phyloP scores from a whole-genome alignment of 306 rosid species.

The Gastrolobium villosum region DNA sequence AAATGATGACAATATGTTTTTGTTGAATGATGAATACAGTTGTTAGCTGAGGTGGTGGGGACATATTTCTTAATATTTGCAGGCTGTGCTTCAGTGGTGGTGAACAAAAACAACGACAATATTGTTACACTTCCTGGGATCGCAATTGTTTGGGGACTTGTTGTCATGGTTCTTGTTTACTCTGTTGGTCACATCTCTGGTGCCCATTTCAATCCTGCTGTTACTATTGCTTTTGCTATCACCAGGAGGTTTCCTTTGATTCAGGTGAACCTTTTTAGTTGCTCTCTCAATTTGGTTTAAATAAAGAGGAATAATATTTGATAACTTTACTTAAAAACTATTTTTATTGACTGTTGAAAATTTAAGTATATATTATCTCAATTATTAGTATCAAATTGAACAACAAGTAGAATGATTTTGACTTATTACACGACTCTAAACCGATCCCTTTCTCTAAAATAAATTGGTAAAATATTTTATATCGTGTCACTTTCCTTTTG shows the following conservation, averaged over 20 bases:
- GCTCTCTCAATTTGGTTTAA: background rate
- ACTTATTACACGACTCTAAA: no score
- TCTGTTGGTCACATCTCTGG: constrained; percentile 91
- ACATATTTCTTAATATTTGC: constrained; percentile 86
- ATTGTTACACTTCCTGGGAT: constrained; percentile 75
- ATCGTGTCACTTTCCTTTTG: constrained; percentile 1
- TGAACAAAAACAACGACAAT: constrained; percentile 53
- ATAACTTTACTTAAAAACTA: no score
- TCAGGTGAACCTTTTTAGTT: constrained; percentile 63
- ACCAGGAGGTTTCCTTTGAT: constrained; percentile 66
- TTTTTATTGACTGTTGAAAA: no score
- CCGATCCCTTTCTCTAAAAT: background rate
- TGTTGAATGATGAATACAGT: constrained; percentile 52
- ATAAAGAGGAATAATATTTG: no score
- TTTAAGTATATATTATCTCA: no score
- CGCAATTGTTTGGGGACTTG: constrained; percentile 77
- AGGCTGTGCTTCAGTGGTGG: constrained; percentile 77
- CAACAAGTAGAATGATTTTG: no score
- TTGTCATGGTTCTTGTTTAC: constrained; percentile 70
- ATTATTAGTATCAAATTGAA: no score
- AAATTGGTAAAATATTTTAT: background rate
- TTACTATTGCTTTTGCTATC: constrained; percentile 83
- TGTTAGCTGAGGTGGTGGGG: constrained; percentile 80
- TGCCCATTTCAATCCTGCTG: constrained; percentile 92
- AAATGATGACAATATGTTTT: constrained; percentile 4